Base-by-base conservation (phyloP, 192 early-diverging fungal species). In the Neocallimastix lanati region DNA sequence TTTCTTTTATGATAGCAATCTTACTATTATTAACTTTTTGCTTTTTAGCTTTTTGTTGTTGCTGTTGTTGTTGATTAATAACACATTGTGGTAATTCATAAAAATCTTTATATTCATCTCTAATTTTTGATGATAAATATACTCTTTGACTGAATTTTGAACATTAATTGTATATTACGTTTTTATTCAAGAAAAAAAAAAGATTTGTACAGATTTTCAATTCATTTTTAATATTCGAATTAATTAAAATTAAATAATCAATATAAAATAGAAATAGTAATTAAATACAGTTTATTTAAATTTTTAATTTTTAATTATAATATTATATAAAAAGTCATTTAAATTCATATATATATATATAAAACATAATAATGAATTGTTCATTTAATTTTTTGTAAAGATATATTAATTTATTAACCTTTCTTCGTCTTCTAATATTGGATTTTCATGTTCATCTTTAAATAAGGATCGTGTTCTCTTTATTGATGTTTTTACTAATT, bases 81-180 rank as follows among this genome's bases (percentile, higher is more conserved):
- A 93, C 84, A 28, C 85, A 87, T 28, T 87, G 82, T 58, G 93
- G 93, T 25, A 94, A 83, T 77, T 86, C 88, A 35, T 86, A 85
- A 25, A 91, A 86, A 16, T 88, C 77, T 33, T 87, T 85, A 83
- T 92, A 94, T 82, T 94, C 93, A 76, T 94, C 93, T 77, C 85
- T 78, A 78, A 94, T 90, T 85, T 94, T 94, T 30, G 90, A 86
- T 27, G 91, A 85, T 28, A 94, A 82, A 82, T 91, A 92, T 28
- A 90, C 79, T 76, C 89, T 87, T 83, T 93, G 92, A 80, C 90
- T 88, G 29, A 35, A 76, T 13, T 37, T 37, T 37, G 13, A 13
- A 13, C 1, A 12, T 13, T 37, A 13, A 37, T 37, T 37, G 13
- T 14, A 33, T 6, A 33, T 33, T n/a, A n/a, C n/a, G n/a, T n/a